These are phyloP conservation scores for Coemansia reversa DNA, from an alignment of 192 early-diverging fungal species.

Conservation along the genomic window DNA sequence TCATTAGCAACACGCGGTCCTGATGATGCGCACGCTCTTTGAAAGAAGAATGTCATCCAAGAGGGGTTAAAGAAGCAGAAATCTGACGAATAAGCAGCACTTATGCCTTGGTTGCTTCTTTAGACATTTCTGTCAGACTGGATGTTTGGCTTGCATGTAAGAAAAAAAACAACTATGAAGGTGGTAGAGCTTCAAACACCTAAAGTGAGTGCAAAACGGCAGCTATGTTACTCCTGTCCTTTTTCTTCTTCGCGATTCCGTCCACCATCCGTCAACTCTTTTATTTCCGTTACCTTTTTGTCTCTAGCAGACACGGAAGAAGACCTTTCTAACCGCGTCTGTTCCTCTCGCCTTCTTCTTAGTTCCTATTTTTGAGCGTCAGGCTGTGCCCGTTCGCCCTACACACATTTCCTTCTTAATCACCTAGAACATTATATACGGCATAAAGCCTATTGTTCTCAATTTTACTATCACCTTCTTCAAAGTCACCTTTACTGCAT, in stretches of 20 bases:
- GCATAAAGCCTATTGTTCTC: neutral
- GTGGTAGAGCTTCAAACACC: neutral
- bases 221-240: neutral
- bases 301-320: constrained; percentile 2
- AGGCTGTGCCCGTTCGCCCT: neutral
- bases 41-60: neutral
- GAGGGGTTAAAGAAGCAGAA: neutral
- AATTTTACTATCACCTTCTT: neutral
- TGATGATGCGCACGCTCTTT: neutral
- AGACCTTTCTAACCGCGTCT: constrained; percentile 1
- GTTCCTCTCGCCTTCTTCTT: neutral
- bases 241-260: constrained; percentile 5
- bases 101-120: neutral
- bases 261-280: neutral
- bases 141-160: no score
- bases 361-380: neutral
- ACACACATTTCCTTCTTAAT: neutral
- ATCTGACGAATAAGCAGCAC: neutral
- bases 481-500: neutral
- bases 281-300: constrained; percentile 10
- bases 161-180: neutral
- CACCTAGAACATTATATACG: neutral
- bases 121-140: neutral
- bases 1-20: neutral
- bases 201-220: neutral